A percentile compares a stretch with the other conserved stretches of the same genome.
These are phyloP conservation scores for Lupinus albus DNA, from an alignment of 306 rosid species.

Conservation along the genomic window DNA sequence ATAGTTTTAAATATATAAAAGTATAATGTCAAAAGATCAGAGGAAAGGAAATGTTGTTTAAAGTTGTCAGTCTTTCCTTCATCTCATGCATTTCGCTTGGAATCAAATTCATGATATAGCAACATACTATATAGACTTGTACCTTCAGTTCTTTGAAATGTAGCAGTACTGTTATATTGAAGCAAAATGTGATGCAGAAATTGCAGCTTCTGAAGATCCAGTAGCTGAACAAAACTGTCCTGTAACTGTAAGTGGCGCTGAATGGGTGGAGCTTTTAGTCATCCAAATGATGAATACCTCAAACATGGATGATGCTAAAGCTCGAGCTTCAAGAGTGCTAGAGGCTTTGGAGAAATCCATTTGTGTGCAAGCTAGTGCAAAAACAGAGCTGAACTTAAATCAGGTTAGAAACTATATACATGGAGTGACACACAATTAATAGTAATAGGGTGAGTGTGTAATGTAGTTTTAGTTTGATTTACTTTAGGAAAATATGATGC, in stretches of 20 bases:
- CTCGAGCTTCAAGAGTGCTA: slow-evolving; percentile 78
- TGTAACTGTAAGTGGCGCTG: slow-evolving; percentile 59
- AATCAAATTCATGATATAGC: not conserved
- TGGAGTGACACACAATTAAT: not conserved
- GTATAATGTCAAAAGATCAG: not conserved
- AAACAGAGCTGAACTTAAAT: slow-evolving; percentile 57
- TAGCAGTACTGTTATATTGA: not conserved
- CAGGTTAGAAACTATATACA: slow-evolving; percentile 49
- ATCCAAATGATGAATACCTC: slow-evolving; percentile 81
- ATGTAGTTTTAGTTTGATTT: slow-evolving; percentile 25
- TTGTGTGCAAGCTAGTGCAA: slow-evolving; percentile 55
- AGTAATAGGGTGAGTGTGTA: slow-evolving; percentile 5
- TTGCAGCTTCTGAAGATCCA: slow-evolving; percentile 44
- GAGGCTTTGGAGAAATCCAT: slow-evolving; percentile 80
- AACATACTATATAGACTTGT: not conserved
- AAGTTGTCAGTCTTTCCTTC: not conserved
- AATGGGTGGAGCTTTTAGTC: slow-evolving; percentile 85
- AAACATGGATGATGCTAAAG: slow-evolving; percentile 75
- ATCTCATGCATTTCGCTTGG: slow-evolving; percentile 1
- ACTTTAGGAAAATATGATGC: slow-evolving; percentile 68
- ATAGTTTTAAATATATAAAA: not conserved
- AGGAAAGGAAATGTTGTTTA: not conserved
- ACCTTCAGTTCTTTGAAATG: not conserved
- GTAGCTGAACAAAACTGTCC: slow-evolving; percentile 47
- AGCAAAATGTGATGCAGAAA: slow-evolving; percentile 48